Evolutionary conservation across 202 grass and related monocot species (phyloP), one percentile per base, ranked within the genome.

Genomic region (Bolboschoenoplectus hybrid): DNA sequence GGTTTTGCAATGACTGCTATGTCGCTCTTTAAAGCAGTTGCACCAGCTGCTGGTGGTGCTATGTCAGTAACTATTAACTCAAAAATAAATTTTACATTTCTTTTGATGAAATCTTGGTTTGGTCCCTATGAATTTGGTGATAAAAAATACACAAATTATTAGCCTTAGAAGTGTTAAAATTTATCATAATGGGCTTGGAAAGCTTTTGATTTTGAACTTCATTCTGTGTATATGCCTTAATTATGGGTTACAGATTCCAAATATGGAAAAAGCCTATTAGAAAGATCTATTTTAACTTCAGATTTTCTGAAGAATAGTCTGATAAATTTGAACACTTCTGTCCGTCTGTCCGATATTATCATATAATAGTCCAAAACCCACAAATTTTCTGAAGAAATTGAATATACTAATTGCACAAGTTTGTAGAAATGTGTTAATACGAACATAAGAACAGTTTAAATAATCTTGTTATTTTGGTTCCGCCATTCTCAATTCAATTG

Each of bases 11-110:
- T 88, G 55, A 93, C 89, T 40, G 65, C 71, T 19, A 93, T 94
- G 91, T 94, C 95, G 38, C 52, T 97, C 44, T 94, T 92, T 70
- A 97, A 97, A 85, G 85, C 92, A 63, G 60, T 83, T 13, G 92
- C 92, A 81, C 95, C 92, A 38, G 95, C 89, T 46, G 89, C 32
- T n/a, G 89, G 76, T 8, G 95, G 95, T 61, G 19, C 46, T 14
- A 20, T 95, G 94, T 97, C 82, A 86, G 91, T 92, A 63, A 78
- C 47, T 52, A 80, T 74, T 32, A 49, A 39, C 2, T 45, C 8
- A 1, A 74, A 74, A 74, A 26, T 72, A 14, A 72, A 57, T 8
- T 58, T 58, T 63, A 52, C 20, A 70, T n/a, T 9, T 35, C 1
- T 65, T 71, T 64, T 38, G 0, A n/a, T 40, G 11, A 45, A 78